Conservation (phyloP, 2,329 filamentous ascomycete species). For the Aspergillus awamori region DNA sequence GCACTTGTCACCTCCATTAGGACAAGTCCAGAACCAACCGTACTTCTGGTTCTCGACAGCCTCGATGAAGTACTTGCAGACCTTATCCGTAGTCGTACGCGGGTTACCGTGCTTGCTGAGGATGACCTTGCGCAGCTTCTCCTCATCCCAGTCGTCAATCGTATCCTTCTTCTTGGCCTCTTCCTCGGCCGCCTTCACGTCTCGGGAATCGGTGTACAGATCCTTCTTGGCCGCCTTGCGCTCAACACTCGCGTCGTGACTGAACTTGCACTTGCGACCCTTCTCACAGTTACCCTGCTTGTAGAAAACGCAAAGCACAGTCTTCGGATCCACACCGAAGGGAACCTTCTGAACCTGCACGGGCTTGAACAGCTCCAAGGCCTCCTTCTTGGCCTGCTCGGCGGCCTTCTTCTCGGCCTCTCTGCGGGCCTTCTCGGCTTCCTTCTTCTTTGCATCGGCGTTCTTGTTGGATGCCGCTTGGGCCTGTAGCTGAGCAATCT, state of each 20-base stretch:
- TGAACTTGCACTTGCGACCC: constrained; percentile 97
- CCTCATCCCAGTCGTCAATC: constrained; percentile 97
- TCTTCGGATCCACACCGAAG: constrained; percentile 97
- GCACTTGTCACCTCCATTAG: constrained; percentile 95
- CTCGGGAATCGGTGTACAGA: constrained; percentile 82
- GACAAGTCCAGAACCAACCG: constrained; percentile 98
- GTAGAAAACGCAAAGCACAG: constrained; percentile 92
- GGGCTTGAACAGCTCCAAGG: constrained; percentile 81
- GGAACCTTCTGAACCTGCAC: constrained; percentile 97
- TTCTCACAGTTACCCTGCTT: constrained; percentile 98
- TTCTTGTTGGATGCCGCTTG: constrained; percentile 73
- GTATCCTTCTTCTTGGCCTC: constrained; percentile 82
- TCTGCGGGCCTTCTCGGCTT: constrained; percentile 64
- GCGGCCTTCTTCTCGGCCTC: constrained; percentile 90
- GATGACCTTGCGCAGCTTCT: constrained; percentile 88
- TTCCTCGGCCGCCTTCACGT: constrained; percentile 67
- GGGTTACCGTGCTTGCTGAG: constrained; percentile 97
- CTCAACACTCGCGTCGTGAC: constrained; percentile 85
- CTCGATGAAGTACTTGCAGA: constrained; percentile 98
- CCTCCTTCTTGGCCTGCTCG: constrained; percentile 79
- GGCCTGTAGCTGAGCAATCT: constrained; percentile 80
- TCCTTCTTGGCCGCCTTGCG: constrained; percentile 91
- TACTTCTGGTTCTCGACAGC: constrained; percentile 99
- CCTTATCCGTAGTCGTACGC: constrained; percentile 92
- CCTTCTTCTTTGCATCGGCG: constrained; percentile 85